Percentiles rank a stretch among this genome's conserved stretches.
Conservation (phyloP, 345 rosid genomes). For the Citrus glauca region DNA sequence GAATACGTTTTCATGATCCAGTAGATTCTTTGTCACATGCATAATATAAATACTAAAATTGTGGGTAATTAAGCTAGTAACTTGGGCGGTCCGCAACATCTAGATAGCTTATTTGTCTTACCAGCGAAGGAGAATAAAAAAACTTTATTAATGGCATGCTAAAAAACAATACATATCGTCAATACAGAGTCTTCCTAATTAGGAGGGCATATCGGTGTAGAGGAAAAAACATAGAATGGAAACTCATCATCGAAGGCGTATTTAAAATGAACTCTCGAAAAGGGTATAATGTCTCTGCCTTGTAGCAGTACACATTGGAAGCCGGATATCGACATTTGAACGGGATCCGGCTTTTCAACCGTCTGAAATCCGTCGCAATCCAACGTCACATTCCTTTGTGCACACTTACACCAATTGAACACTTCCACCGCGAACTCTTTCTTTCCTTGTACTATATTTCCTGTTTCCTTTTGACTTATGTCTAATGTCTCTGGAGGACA, state of each 20-base stretch:
- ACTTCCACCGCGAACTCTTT: not conserved
- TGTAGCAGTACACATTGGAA: not conserved
- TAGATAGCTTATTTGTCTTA: too few species aligned
- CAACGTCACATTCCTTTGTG: not conserved
- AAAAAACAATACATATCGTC: too few species aligned
- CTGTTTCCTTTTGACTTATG: not conserved
- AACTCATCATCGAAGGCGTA: not conserved
- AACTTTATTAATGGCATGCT: too few species aligned
- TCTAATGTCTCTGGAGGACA: not conserved
- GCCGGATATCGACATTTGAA: not conserved
- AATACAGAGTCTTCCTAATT: too few species aligned
- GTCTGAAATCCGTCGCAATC: not conserved
- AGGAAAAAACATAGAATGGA: not conserved
- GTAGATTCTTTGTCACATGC: too few species aligned
- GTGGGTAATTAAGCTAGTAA: too few species aligned
- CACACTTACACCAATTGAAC: not conserved
- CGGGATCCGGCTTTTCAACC: not conserved
- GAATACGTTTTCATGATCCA: too few species aligned
- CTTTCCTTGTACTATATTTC: not conserved
- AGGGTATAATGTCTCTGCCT: not conserved
- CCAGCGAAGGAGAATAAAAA: too few species aligned
- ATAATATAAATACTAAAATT: too few species aligned
- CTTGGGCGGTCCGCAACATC: too few species aligned
- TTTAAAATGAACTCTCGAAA: not conserved
- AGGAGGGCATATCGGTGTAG: not conserved